phyloP scores from a whole-genome alignment of 2,329 filamentous ascomycete genomes.

The Harringtonia aguacate region DNA sequence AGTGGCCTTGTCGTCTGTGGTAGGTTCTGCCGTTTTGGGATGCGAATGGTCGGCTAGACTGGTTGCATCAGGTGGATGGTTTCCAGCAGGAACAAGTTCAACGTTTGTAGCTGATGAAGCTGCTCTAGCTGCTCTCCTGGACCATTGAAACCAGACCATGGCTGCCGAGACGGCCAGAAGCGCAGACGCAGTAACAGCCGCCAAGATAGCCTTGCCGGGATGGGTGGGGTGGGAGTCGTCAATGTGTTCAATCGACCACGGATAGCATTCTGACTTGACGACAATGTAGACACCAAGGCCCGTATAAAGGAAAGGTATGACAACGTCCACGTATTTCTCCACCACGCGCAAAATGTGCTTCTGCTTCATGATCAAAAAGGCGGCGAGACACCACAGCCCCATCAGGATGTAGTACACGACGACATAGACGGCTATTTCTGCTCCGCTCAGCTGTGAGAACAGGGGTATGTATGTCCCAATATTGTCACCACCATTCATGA shows the following conservation, averaged over 20 bases:
- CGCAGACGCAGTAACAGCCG: too few species aligned
- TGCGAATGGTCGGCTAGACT: too few species aligned
- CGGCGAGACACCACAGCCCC: constrained; percentile 19
- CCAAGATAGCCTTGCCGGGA: not conserved
- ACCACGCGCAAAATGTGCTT: constrained; percentile 17
- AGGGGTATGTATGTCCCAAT: constrained; percentile 24
- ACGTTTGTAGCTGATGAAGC: too few species aligned
- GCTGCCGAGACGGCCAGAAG: too few species aligned
- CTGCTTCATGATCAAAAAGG: constrained; percentile 20
- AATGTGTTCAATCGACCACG: constrained; percentile 22
- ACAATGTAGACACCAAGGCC: constrained; percentile 22
- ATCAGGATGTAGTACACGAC: constrained; percentile 22
- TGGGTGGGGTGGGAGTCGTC: constrained; percentile 6
- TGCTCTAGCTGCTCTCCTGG: too few species aligned
- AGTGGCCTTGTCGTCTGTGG: too few species aligned
- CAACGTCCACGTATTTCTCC: constrained; percentile 14
- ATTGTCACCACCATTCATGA: constrained; percentile 25
- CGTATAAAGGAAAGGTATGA: constrained; percentile 21
- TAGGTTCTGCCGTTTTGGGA: too few species aligned
- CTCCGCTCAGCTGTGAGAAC: constrained; percentile 20
- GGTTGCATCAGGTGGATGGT: too few species aligned
- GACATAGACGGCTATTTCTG: constrained; percentile 22
- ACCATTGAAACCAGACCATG: too few species aligned
- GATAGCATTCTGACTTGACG: constrained; percentile 21
- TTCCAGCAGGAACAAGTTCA: too few species aligned